Percentiles rank a stretch among this genome's conserved stretches.
Conservation (phyloP, 129 eudicot genomes). For the Lactuca saligna region DNA sequence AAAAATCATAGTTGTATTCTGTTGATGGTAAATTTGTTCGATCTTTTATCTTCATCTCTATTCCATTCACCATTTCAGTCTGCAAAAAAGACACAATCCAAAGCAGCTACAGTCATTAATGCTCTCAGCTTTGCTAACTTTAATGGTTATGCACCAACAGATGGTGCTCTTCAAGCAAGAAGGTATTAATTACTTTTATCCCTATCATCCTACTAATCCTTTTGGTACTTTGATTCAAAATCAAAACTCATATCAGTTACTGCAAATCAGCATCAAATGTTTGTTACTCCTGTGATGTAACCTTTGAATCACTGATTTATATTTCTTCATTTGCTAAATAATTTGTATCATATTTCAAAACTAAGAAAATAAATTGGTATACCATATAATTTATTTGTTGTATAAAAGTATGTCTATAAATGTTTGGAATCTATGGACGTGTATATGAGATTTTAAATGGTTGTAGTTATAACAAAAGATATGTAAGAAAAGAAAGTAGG, state of each 20-base stretch:
- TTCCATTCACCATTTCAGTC: constrained; percentile 38
- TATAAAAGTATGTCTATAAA: too few relatives aligned
- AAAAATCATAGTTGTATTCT: too few relatives aligned
- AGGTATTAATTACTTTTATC: constrained; percentile 18
- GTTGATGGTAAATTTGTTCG: too few relatives aligned
- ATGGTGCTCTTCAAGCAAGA: constrained; percentile 40
- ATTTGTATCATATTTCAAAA: too few relatives aligned
- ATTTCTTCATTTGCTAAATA: too few relatives aligned
- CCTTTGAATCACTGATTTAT: background rate
- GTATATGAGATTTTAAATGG: too few relatives aligned
- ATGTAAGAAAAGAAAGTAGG: too few relatives aligned
- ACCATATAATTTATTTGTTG: too few relatives aligned
- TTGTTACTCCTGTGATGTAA: background rate
- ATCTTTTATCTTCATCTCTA: too few relatives aligned
- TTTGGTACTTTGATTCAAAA: background rate
- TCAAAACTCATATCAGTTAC: background rate
- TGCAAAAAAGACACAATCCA: constrained; percentile 33
- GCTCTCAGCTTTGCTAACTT: constrained; percentile 47
- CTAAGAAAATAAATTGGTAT: too few relatives aligned
- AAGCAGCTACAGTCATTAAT: constrained; percentile 50
- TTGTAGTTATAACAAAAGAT: too few relatives aligned
- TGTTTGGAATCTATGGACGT: too few relatives aligned
- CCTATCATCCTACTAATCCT: background rate
- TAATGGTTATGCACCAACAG: constrained; percentile 52
- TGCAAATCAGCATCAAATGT: background rate